Conservation (phyloP, 1,139 yeast species). For the Candida anutae region DNA sequence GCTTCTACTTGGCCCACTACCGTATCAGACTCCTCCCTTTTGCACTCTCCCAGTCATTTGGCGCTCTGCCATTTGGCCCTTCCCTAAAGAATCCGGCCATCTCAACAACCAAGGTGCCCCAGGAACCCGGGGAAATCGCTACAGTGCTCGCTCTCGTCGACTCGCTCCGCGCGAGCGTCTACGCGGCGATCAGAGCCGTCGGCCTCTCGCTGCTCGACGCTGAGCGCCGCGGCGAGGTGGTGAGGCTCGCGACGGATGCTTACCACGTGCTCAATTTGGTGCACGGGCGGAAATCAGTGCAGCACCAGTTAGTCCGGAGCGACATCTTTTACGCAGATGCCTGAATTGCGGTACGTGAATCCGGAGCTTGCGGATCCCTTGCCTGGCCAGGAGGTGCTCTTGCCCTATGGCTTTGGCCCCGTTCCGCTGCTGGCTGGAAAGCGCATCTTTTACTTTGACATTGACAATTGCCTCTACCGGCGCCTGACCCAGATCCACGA, state of each 20-base stretch:
- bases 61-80: too few relatives aligned
- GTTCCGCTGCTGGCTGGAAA: conserved; percentile 26
- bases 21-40: conserved; percentile 7
- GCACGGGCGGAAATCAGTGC: conserved; percentile 7
- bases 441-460: conserved; percentile 75
- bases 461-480: conserved; percentile 82
- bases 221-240: conserved; percentile 7
- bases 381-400: conserved; percentile 25
- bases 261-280: conserved; percentile 9
- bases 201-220: conserved; percentile 4
- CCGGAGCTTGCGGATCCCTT: conserved; percentile 9
- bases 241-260: conserved; percentile 7
- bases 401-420: conserved; percentile 44
- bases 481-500: conserved; percentile 73
- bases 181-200: conserved; percentile 2
- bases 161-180: conserved; percentile 2
- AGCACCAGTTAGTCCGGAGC: conserved; percentile 7
- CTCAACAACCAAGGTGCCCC: too few relatives aligned
- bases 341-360: conserved; percentile 6
- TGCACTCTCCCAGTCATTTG: conserved; percentile 4
- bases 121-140: too few relatives aligned
- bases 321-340: conserved; percentile 9
- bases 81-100: conserved; percentile 3
- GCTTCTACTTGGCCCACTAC: conserved; percentile 8
- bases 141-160: conserved; percentile 2